Evolutionary conservation across 2,329 filamentous ascomycete genomes (phyloP).

Genomic region (Botryotinia calthae): DNA sequence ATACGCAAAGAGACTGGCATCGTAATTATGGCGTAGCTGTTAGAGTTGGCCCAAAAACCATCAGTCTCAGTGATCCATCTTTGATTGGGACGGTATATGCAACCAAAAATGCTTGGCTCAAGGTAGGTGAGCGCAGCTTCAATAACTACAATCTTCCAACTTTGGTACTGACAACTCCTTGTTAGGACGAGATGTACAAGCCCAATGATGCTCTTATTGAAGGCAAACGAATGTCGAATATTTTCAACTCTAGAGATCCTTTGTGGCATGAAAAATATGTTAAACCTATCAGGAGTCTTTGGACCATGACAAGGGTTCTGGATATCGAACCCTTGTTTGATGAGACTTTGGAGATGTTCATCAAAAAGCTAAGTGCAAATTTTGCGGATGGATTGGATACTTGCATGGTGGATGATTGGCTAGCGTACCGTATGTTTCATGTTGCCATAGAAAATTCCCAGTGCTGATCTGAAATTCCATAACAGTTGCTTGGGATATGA

Average conservation of each 20-base stretch:
- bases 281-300: slow-evolving; percentile 1
- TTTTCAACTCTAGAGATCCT: background rate
- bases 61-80: slow-evolving; percentile 43
- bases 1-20: slow-evolving; percentile 5
- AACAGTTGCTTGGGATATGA: slow-evolving; percentile 8
- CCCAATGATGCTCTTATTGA: background rate
- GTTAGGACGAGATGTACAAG: slow-evolving; percentile 8
- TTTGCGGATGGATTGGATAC: background rate
- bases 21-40: slow-evolving; percentile 8
- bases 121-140: background rate
- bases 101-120: slow-evolving; percentile 42
- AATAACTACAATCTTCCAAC: background rate
- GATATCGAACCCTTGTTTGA: background rate
- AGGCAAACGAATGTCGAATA: background rate
- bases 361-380: background rate
- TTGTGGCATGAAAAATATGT: slow-evolving; percentile 4
- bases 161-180: background rate
- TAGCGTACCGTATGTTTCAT: background rate
- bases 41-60: slow-evolving; percentile 7
- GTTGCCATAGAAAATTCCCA: background rate
- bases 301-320: slow-evolving; percentile 5
- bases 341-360: background rate
- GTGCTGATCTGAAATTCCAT: background rate
- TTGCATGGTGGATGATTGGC: slow-evolving; percentile 10
- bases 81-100: slow-evolving; percentile 41